phyloP scores from a whole-genome alignment of 345 rosid genomes.

The Salix purpurea region DNA sequence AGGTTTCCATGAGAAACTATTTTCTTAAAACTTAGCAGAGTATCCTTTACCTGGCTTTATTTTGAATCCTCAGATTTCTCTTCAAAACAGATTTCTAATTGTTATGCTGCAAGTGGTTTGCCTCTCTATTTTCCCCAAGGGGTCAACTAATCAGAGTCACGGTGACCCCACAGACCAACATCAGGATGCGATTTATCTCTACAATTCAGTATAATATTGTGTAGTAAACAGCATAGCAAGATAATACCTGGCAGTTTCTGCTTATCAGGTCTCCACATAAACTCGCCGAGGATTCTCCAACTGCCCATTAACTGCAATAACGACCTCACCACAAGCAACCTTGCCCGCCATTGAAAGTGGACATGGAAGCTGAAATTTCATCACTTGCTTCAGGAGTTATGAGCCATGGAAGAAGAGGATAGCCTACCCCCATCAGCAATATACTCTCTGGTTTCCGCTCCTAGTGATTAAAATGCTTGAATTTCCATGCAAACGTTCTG shows the following conservation, averaged over 20 bases:
- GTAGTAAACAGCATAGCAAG: slow-evolving; percentile 79
- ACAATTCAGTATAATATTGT: slow-evolving; percentile 70
- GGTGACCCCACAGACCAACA: slow-evolving; percentile 63
- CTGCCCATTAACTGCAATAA: slow-evolving; percentile 78
- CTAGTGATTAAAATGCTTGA: slow-evolving; percentile 36
- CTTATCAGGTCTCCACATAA: slow-evolving; percentile 96
- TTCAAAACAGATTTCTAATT: slow-evolving; percentile 18
- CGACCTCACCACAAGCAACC: slow-evolving; percentile 63
- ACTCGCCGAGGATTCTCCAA: slow-evolving; percentile 91
- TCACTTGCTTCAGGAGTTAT: slow-evolving; percentile 58
- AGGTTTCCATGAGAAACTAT: not conserved
- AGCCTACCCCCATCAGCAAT: slow-evolving; percentile 72
- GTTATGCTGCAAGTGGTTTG: slow-evolving; percentile 42
- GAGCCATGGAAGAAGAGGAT: slow-evolving; percentile 92
- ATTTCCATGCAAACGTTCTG: slow-evolving; percentile 56
- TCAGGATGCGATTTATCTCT: slow-evolving; percentile 69
- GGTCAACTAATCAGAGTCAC: slow-evolving; percentile 67
- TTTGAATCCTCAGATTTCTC: not conserved
- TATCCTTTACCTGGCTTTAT: too few species aligned
- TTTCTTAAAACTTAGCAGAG: not conserved
- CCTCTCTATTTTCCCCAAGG: slow-evolving; percentile 46
- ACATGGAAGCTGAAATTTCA: slow-evolving; percentile 27
- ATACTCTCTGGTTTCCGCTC: slow-evolving; percentile 54
- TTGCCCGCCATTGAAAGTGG: slow-evolving; percentile 48
- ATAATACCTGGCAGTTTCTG: slow-evolving; percentile 84